Base-by-base conservation (phyloP, 2,329 filamentous ascomycete genomes). In the Eurotiales sp. region DNA sequence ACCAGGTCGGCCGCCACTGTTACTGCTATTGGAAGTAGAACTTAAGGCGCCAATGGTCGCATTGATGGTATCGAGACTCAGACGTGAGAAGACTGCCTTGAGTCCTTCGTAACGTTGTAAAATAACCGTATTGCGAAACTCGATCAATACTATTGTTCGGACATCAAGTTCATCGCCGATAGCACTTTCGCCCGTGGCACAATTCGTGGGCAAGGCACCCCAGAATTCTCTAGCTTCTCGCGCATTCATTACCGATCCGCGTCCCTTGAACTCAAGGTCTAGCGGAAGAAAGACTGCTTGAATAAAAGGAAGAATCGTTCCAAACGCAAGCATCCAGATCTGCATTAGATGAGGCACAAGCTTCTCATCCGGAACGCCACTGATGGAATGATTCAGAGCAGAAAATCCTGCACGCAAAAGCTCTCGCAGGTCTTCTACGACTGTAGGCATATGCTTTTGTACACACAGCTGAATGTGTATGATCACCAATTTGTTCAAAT, bases 281-380 rank as follows among this genome's bases (percentile, higher is more conserved):
- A 99, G 74, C 0, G 91, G 93, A 1, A 99, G 75, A 64, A 99
- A 96, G 1, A 96, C 91, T 1, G 92, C 90, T 72, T 97, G 92
- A 61, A 99, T 85, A 64, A 96, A 97, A 0, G 93, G 93, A 4
- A 97, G 72, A 32, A 97, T 88, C 6, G 83, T 87, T 2, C 90
- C 92, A 62, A 96, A 96, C 0, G 93, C 91, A 42, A 93, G 85
- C 53, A 95, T 82, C 93, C 93, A 99, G 64, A 96, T 84, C 65
- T 96, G 90, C 2, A 96, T 92, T 1, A 99, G 77, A 51, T 90
- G 84, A 0, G 90, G 88, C 19, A 97, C 90, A n/a, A 97, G 80
- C 29, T 86, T 82, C 55, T 96, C 91, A 63, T 97, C 92, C 0
- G 89, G 80, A 0, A 90, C 84, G 41, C 83, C 82, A 45, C 85